A percentile compares a stretch with the other conserved stretches of the same genome.
phyloP scores from a whole-genome alignment of 1,284 basidiomycete species.

The Pseudozyma flocculosa region DNA sequence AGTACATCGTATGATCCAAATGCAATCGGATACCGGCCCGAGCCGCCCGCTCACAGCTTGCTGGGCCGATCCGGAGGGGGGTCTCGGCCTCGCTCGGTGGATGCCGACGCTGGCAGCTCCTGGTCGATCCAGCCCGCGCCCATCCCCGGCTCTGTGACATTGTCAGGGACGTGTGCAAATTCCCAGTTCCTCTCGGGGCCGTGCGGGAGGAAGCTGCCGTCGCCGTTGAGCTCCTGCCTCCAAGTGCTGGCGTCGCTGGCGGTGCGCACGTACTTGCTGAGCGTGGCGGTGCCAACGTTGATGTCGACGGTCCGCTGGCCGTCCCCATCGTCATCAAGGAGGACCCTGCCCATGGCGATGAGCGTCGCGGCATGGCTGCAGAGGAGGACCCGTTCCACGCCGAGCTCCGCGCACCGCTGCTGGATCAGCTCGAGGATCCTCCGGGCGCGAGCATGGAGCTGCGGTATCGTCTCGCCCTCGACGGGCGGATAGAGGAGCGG shows the following conservation, averaged over 20 bases:
- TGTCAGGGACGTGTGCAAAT: slow-evolving; percentile 36
- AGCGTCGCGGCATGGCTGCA: slow-evolving; percentile 77
- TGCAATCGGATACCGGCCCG: too few species aligned
- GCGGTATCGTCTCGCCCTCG: slow-evolving; percentile 69
- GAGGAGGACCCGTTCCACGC: slow-evolving; percentile 66
- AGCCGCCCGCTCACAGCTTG: too few species aligned
- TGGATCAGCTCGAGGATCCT: slow-evolving; percentile 62
- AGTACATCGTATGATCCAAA: too few species aligned
- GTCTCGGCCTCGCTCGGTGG: too few species aligned
- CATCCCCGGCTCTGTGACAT: slow-evolving; percentile 48
- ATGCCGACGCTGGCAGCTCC: slow-evolving; percentile 12
- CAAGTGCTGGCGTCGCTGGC: slow-evolving; percentile 7
- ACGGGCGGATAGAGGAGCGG: slow-evolving; percentile 70
- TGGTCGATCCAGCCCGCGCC: slow-evolving; percentile 37
- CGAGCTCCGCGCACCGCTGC: slow-evolving; percentile 29
- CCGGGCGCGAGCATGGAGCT: slow-evolving; percentile 67
- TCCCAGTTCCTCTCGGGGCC: slow-evolving; percentile 75
- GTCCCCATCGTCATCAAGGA: slow-evolving; percentile 62
- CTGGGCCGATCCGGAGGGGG: too few species aligned
- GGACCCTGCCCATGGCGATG: slow-evolving; percentile 69
- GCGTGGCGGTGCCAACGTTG: slow-evolving; percentile 45
- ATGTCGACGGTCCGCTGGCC: slow-evolving; percentile 56
- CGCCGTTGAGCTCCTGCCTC: slow-evolving; percentile 43
- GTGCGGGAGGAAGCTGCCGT: slow-evolving; percentile 57
- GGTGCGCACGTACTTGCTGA: slow-evolving; percentile 41